Base-by-base conservation (phyloP, 352 stramenopile genomes). In the Pythium utonaiense region DNA sequence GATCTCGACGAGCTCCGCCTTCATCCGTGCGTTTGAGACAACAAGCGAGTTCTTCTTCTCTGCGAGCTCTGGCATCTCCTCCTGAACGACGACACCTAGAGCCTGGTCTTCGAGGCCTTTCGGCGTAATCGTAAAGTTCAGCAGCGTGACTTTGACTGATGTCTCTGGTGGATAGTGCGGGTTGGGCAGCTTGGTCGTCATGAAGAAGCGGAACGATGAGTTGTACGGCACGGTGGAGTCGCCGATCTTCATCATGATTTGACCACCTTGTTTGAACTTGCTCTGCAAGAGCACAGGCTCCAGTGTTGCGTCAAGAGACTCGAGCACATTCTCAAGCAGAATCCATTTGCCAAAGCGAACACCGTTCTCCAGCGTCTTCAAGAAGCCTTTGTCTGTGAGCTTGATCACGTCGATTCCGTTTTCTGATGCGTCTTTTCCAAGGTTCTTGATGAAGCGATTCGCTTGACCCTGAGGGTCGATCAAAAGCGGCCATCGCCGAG, bases 31-130 rank as follows among this genome's bases (percentile, higher is more conserved):
- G 49, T 96, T 97, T 0, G 86, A 91, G 6, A 97, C 82, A 13
- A 97, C 90, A 12, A 98, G 76, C 31, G 83, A 91, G 71, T 97
- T 97, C 56, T 98, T 98, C 66, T 97, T 97, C 70, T 97, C 89
- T 2, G 95, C 89, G 24, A 98, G 66, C 64, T 97, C 90, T 1
- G 91, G 91, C 87, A 97, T 95, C 57, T 98, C 91, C 63, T 97
- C 90, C 58, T 96, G 87, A 1, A 98, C 89, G 3, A 97, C 91
- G 33, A 97, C 90, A 8, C 89, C 91, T 3, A 98, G 71, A 21
- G 94, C 83, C 51, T 98, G 91, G 54, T 97, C 91, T 57, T 98
- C 91, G 1, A 98, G 75, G 0, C 91, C 86, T 14, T 88, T 92
- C 1, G 83, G 83, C 0, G 91, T 98, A 60, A 98, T 97, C 13